Percentiles rank a stretch among this genome's conserved stretches.
Conservation (phyloP, 2,329 filamentous ascomycete species). For the Ascochyta fabae region DNA sequence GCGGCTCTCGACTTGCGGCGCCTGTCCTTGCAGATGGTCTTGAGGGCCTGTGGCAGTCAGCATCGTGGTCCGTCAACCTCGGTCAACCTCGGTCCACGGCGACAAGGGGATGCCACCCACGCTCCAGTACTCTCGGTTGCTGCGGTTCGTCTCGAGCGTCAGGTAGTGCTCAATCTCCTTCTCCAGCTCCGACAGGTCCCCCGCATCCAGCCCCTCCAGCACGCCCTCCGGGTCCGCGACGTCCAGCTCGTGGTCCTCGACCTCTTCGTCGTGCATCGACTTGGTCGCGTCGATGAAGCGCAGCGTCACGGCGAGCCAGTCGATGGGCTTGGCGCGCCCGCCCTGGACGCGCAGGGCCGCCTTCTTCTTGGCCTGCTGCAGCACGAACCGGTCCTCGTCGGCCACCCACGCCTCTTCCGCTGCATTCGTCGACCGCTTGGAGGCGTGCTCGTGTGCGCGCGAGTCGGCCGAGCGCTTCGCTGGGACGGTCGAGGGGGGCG, state of each 20-base stretch:
- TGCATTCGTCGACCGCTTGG: constrained; percentile 54
- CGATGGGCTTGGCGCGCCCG: constrained; percentile 87
- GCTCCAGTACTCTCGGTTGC: constrained; percentile 88
- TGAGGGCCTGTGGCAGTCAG: constrained; percentile 67
- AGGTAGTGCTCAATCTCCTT: constrained; percentile 82
- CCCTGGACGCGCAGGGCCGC: constrained; percentile 93
- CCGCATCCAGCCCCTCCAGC: constrained; percentile 72
- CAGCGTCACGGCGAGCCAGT: constrained; percentile 90
- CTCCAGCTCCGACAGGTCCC: constrained; percentile 76
- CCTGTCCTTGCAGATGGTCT: constrained; percentile 80
- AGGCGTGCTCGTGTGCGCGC: constrained; percentile 46
- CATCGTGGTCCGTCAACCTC: not conserved
- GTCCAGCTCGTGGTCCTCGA: constrained; percentile 75
- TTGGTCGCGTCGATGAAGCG: constrained; percentile 85
- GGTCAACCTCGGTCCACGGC: no score
- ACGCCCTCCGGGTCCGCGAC: constrained; percentile 82
- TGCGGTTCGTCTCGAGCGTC: constrained; percentile 76
- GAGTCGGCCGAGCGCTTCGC: constrained; percentile 54
- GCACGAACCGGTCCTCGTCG: constrained; percentile 92
- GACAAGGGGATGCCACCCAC: constrained; percentile 47
- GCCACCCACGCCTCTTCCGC: constrained; percentile 75
- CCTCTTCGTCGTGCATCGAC: constrained; percentile 80
- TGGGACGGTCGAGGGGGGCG: constrained; percentile 45
- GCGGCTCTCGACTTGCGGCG: constrained; percentile 68
- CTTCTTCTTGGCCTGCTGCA: constrained; percentile 98